These are phyloP conservation scores for Lophiostoma macrostomum DNA, from an alignment of 495 filamentous ascomycete species.

Conservation along the genomic window DNA sequence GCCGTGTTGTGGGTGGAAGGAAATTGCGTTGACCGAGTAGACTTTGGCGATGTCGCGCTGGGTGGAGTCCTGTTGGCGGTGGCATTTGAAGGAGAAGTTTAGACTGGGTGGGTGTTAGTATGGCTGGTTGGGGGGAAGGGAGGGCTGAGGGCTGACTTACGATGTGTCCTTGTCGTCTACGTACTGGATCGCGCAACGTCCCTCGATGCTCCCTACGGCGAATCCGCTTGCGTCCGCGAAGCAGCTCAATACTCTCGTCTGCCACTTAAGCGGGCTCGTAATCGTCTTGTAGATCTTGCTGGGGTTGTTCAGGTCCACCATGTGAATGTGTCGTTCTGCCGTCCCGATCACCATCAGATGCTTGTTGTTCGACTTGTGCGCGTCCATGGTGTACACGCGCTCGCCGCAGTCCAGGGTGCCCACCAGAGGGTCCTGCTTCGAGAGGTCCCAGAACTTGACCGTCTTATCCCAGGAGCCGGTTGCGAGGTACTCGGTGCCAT, in stretches of 20 bases:
- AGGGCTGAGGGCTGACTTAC: constrained; percentile 47
- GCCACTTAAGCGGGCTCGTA: constrained; percentile 81
- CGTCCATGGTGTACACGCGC: constrained; percentile 84
- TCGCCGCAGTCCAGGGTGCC: constrained; percentile 68
- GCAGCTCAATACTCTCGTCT: constrained; percentile 81
- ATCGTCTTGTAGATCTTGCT: constrained; percentile 76
- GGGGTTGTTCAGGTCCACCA: constrained; percentile 77
- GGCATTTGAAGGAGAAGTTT: constrained; percentile 93
- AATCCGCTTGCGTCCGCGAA: constrained; percentile 81
- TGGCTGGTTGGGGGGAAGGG: background rate
- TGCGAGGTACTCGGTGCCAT: constrained; percentile 62
- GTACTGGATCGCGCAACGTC: constrained; percentile 84
- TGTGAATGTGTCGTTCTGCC: constrained; percentile 84
- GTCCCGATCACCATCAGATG: constrained; percentile 75
- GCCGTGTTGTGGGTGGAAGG: constrained; percentile 81
- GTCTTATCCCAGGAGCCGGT: constrained; percentile 97
- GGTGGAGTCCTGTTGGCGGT: constrained; percentile 69
- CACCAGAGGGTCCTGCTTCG: constrained; percentile 60
- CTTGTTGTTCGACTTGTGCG: too few relatives aligned
- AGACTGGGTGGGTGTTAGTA: constrained; percentile 44
- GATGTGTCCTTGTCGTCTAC: constrained; percentile 78
- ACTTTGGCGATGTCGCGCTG: constrained; percentile 70
- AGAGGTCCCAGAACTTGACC: constrained; percentile 92
- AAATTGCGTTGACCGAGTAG: constrained; percentile 84
- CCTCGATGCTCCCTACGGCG: constrained; percentile 84